phyloP scores from a whole-genome alignment of 257 asterid species.

The Rehmannia glutinosa region DNA sequence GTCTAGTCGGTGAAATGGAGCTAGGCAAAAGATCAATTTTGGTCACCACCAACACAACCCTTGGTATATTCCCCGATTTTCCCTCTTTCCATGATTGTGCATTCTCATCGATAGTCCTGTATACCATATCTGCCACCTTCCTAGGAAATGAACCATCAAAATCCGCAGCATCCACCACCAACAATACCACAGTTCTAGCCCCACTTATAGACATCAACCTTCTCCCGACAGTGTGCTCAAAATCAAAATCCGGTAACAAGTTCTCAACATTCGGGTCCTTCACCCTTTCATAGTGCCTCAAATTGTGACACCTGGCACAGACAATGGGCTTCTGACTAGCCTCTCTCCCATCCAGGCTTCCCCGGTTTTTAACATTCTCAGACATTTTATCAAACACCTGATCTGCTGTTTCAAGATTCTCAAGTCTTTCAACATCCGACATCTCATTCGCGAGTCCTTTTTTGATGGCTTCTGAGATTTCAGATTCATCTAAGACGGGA shows the following conservation, averaged over 20 bases:
- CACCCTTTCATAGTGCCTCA: slow-evolving; percentile 68
- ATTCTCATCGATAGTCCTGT: slow-evolving; percentile 59
- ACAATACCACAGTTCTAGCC: slow-evolving; percentile 63
- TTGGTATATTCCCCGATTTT: slow-evolving; percentile 77
- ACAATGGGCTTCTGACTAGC: slow-evolving; percentile 50
- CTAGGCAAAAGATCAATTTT: slow-evolving; percentile 89
- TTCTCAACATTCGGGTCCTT: slow-evolving; percentile 65
- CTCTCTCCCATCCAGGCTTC: slow-evolving; percentile 2
- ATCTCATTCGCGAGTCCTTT: slow-evolving; percentile 54
- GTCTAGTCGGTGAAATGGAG: slow-evolving; percentile 66
- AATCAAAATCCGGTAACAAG: slow-evolving; percentile 83
- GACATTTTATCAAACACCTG: slow-evolving; percentile 31
- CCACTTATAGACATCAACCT: slow-evolving; percentile 57
- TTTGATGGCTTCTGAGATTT: slow-evolving; percentile 54
- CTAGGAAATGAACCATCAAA: slow-evolving; percentile 91
- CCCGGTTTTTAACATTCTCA: slow-evolving; percentile 8
- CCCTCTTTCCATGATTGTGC: slow-evolving; percentile 78
- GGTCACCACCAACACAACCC: slow-evolving; percentile 71
- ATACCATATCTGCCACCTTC: slow-evolving; percentile 60
- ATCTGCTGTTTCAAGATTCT: slow-evolving; percentile 14
- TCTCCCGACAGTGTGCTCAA: slow-evolving; percentile 83
- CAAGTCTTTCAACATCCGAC: slow-evolving; percentile 21
- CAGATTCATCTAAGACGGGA: slow-evolving; percentile 54
- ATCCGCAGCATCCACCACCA: slow-evolving; percentile 87
- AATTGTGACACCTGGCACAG: slow-evolving; percentile 79